Percentiles rank a stretch among this genome's conserved stretches.
Evolutionary conservation across 1,139 yeast genomes (phyloP).

Genomic region (Torulaspora globosa): DNA sequence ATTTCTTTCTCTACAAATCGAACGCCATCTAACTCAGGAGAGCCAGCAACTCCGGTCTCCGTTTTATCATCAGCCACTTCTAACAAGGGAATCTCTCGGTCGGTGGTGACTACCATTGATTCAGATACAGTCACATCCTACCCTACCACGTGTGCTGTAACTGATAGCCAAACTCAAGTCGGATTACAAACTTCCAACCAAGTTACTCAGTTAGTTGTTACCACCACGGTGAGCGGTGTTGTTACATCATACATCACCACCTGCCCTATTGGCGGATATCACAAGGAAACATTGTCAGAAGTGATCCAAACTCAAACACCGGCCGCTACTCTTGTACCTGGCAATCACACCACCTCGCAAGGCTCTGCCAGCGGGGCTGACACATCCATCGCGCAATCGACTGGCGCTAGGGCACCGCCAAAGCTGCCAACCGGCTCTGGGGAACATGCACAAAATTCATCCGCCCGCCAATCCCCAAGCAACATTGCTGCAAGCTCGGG

Average conservation of each 20-base stretch:
- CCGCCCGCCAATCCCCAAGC: too few relatives aligned
- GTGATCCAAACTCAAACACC: background rate
- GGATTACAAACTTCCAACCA: background rate
- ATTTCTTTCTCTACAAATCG: constrained; percentile 3
- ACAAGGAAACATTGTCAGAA: background rate
- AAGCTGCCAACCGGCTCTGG: too few relatives aligned
- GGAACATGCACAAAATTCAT: too few relatives aligned
- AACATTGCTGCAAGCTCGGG: too few relatives aligned
- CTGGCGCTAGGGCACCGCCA: too few relatives aligned
- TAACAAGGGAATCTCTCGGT: background rate
- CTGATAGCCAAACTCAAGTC: background rate
- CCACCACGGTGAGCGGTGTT: constrained; percentile 8
- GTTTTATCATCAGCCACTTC: background rate
- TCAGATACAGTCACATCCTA: constrained; percentile 8
- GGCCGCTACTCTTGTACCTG: background rate
- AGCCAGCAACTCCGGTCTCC: background rate
- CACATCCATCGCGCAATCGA: background rate
- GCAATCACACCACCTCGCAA: too few relatives aligned
- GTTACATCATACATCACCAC: constrained; percentile 9
- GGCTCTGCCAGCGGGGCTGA: background rate
- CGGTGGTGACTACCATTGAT: constrained; percentile 6
- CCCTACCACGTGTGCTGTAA: constrained; percentile 7
- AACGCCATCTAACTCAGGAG: background rate
- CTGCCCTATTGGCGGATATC: constrained; percentile 5
- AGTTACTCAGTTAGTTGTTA: constrained; percentile 6